Evolutionary conservation across 1,284 basidiomycete genomes (phyloP).

Genomic region (Ustilago nuda): DNA sequence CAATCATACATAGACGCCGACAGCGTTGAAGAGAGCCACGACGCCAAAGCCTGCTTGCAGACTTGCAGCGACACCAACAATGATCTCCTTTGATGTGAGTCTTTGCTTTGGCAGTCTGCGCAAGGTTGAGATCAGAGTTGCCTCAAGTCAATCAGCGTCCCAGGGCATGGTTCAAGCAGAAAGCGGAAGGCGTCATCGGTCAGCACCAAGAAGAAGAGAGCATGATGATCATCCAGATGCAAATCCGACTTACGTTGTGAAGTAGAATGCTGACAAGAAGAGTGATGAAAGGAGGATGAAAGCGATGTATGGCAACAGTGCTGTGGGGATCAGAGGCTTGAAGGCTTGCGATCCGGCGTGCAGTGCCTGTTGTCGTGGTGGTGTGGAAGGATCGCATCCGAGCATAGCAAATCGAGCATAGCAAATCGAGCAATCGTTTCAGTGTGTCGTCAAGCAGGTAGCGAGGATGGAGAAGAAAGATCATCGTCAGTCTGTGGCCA

Average conservation of each 20-base stretch:
- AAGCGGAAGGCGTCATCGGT: not conserved
- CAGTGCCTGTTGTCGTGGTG: conserved; percentile 24
- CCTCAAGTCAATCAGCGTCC: not conserved
- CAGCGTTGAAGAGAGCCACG: conserved; percentile 64
- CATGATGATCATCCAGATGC: no score
- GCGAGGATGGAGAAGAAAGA: not conserved
- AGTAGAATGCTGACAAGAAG: conserved; percentile 62
- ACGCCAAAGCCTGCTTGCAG: conserved; percentile 60
- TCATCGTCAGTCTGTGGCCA: not conserved
- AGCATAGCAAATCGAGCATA: no score
- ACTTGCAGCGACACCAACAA: conserved; percentile 47
- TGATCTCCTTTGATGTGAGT: conserved; percentile 38
- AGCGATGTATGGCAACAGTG: conserved; percentile 54
- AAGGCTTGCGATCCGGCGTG: conserved; percentile 36
- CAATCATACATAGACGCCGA: conserved; percentile 60
- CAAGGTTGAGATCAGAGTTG: not conserved
- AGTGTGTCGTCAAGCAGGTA: no score
- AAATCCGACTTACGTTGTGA: conserved; percentile 57
- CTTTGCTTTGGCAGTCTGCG: conserved; percentile 50
- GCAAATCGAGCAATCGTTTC: no score
- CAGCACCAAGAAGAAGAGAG: not conserved
- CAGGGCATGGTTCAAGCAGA: not conserved
- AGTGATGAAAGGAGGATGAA: conserved; percentile 45
- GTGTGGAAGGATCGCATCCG: no score
- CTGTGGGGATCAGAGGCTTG: conserved; percentile 47